phyloP scores from a whole-genome alignment of 148 eudicot species.

The Vaccinium macrocarpon region DNA sequence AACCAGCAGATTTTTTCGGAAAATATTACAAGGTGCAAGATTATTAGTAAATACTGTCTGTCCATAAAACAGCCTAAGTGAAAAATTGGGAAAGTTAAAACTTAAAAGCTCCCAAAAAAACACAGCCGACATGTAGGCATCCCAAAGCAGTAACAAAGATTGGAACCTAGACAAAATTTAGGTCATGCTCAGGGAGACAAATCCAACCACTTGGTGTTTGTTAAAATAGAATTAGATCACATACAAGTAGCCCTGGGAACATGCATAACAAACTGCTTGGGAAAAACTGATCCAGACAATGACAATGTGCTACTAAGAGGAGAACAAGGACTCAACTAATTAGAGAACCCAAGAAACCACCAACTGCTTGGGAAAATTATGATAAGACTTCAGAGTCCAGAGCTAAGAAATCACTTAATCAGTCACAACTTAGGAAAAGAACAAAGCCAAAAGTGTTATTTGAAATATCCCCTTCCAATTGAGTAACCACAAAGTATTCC shows the following conservation, averaged over 20 bases:
- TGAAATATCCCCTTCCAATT: neutral
- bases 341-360: constrained; percentile 2
- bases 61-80: neutral
- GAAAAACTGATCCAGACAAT: neutral
- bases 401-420: neutral
- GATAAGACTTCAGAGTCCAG: neutral
- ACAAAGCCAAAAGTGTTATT: neutral
- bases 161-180: neutral
- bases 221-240: neutral
- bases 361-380: neutral
- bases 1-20: neutral
- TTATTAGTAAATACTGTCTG: neutral
- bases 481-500: neutral
- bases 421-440: neutral
- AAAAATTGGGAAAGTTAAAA: neutral
- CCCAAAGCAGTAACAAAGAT: neutral
- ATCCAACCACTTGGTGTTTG: neutral
- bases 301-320: neutral
- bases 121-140: neutral
- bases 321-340: neutral
- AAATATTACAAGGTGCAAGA: neutral
- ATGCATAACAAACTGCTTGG: neutral
- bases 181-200: neutral
- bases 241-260: neutral
- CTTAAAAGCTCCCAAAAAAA: neutral